A percentile compares a stretch with the other conserved stretches of the same genome.
Conservation (phyloP, 2,329 filamentous ascomycete species). For the Aspergillus carbonarius region DNA sequence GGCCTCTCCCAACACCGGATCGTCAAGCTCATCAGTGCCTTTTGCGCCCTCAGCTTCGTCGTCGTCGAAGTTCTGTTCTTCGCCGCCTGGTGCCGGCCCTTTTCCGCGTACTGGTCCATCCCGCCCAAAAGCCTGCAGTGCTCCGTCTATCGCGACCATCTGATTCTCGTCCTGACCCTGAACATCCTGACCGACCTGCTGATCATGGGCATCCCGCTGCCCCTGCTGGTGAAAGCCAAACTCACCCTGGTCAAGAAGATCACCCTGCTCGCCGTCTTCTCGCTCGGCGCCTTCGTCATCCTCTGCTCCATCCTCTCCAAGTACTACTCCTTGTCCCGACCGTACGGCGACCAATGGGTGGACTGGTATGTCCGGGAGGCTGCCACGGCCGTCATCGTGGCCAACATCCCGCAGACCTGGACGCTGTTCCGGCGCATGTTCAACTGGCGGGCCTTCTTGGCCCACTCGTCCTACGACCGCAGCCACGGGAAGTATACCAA, state of each 20-base stretch:
- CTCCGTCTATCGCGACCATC: constrained; percentile 49
- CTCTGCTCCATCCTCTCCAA: constrained; percentile 61
- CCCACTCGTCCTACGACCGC: constrained; percentile 17
- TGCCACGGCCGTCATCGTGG: constrained; percentile 59
- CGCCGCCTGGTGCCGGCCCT: constrained; percentile 56
- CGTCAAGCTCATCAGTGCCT: constrained; percentile 47
- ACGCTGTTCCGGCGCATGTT: constrained; percentile 54
- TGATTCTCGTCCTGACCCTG: constrained; percentile 50
- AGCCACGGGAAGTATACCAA: constrained; percentile 9
- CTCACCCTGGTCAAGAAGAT: constrained; percentile 50
- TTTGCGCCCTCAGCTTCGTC: constrained; percentile 48
- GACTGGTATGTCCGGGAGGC: constrained; percentile 63
- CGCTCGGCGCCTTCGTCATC: constrained; percentile 57
- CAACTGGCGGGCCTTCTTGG: constrained; percentile 32
- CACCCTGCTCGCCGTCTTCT: constrained; percentile 56
- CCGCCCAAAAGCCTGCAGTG: constrained; percentile 47
- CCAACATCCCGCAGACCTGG: constrained; percentile 62
- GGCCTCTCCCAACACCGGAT: constrained; percentile 33
- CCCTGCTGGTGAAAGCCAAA: constrained; percentile 44
- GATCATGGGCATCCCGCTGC: constrained; percentile 48
- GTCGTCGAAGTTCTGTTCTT: constrained; percentile 53
- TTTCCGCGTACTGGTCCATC: constrained; percentile 54
- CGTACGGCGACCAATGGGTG: constrained; percentile 57
- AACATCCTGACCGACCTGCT: constrained; percentile 50
- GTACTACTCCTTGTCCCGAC: constrained; percentile 59